Conservation (phyloP, 495 filamentous ascomycete genomes). For the Thermothielavioides terrestris region DNA sequence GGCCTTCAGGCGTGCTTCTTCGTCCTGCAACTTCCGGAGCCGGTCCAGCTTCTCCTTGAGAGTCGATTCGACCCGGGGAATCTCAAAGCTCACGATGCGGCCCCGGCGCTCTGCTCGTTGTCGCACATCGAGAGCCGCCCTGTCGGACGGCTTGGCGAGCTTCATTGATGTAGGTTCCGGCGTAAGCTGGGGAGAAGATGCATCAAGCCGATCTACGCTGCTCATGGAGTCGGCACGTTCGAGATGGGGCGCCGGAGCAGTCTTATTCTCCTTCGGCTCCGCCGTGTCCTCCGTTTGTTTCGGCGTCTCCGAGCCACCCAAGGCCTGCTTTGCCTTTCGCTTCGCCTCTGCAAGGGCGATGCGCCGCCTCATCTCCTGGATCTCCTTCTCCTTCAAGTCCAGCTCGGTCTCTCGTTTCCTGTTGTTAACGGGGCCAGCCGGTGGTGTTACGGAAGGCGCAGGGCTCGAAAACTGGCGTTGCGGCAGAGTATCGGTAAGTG, state of each 20-base stretch:
- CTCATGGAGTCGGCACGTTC: conserved; percentile 1
- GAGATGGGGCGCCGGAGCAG: neutral
- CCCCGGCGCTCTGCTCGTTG: conserved; percentile 37
- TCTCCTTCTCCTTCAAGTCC: conserved; percentile 55
- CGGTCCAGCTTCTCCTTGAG: conserved; percentile 43
- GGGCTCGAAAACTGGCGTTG: conserved; percentile 33
- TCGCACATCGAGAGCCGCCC: conserved; percentile 6
- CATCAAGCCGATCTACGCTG: conserved; percentile 7
- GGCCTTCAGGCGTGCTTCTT: conserved; percentile 51
- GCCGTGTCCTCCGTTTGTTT: conserved; percentile 25
- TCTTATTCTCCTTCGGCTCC: conserved; percentile 24
- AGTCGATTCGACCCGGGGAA: conserved; percentile 50
- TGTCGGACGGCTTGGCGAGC: conserved; percentile 15
- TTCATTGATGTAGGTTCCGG: conserved; percentile 15
- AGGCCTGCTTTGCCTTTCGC: conserved; percentile 35
- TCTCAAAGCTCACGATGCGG: conserved; percentile 47
- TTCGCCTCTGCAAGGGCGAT: conserved; percentile 71
- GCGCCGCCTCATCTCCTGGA: conserved; percentile 62
- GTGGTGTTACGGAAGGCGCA: conserved; percentile 33
- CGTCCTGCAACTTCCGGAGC: conserved; percentile 45
- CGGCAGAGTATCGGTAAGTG: conserved; percentile 32
- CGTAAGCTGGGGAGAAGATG: conserved; percentile 13
- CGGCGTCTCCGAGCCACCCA: conserved; percentile 17
- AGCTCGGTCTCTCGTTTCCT: conserved; percentile 44
- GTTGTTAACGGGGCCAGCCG: conserved; percentile 10